Evolutionary conservation across 1,139 yeast genomes (phyloP).

Genomic region (Citeromyces hawaiiensis): DNA sequence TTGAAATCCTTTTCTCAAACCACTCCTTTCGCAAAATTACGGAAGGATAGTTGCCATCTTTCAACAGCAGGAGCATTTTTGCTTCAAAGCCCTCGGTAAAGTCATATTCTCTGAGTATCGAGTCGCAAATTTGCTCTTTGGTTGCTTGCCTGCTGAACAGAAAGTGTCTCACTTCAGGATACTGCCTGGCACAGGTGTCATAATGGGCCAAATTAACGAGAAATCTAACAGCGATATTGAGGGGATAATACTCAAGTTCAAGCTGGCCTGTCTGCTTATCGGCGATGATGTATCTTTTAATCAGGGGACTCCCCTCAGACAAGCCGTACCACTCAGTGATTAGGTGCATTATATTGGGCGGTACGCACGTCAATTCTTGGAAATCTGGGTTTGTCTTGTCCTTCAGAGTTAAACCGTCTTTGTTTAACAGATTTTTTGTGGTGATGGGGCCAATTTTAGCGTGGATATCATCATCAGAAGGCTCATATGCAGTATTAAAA

Average conservation of each 20-base stretch:
- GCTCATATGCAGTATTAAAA: not conserved
- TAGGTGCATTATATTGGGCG: conserved; percentile 27
- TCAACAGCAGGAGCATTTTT: not conserved
- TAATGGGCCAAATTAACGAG: conserved; percentile 10
- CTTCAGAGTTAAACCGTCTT: not conserved
- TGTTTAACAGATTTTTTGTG: not conserved
- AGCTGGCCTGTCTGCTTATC: conserved; percentile 23
- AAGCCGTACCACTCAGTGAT: conserved; percentile 44
- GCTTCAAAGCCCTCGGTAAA: not conserved
- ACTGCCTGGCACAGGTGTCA: conserved; percentile 9
- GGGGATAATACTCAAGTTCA: conserved; percentile 39
- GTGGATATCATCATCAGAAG: not conserved
- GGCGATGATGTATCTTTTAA: conserved; percentile 29
- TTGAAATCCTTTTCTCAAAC: not conserved
- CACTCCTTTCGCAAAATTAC: not conserved
- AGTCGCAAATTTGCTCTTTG: not conserved
- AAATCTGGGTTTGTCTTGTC: not conserved
- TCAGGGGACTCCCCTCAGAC: conserved; percentile 24
- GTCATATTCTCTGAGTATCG: not conserved
- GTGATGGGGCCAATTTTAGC: conserved; percentile 1
- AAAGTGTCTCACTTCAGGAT: not conserved
- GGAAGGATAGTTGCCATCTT: not conserved
- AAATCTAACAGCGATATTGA: conserved; percentile 22
- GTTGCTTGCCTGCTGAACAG: not conserved
- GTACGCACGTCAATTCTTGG: conserved; percentile 17